Evolutionary conservation across 1,284 basidiomycete genomes (phyloP), one percentile per base, ranked within the genome.

Genomic region (Fistulinella cinereoalba): DNA sequence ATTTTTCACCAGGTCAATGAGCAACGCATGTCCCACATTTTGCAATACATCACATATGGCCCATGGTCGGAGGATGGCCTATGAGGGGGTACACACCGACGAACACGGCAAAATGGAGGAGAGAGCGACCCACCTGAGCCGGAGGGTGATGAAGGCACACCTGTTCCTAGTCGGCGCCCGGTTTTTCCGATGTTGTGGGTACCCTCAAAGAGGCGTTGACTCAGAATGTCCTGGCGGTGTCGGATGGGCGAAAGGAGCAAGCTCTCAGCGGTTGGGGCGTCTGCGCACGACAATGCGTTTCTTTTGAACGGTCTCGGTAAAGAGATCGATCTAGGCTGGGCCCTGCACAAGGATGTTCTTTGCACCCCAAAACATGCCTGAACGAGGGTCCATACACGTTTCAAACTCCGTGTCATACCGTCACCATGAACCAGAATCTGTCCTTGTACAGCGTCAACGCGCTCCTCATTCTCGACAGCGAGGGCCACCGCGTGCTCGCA

Each of bases 401-500:
- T 58, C 46, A 61, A 62, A 61, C 58, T 60, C 58, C 47, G 57
- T 37, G 24, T 12, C 13, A 19, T 15, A 9, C 19, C 9, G 5
- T 19, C 19, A 15, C 41, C 31, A 67, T 67, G 76, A 97, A 96
- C 65, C 73, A n/a, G n/a, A n/a, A n/a, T n/a, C n/a, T 96, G 46
- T 86, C 90, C 3, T 75, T 97, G 38, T 94, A 96, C 72, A 85
- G 85, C 56, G 76, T 94, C 48, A 80, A 86, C 37, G 91, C 88
- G 7, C 90, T 99, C 67, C 70, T 99, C 56, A 83, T 98, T 60
- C 83, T 98, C 57, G 97, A 99, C 75, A 77, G 84, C 28, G 95
- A 98, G 57, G 95, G 95, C 15, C 87, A 94, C 67, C 88, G 96
- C 47, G 88, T 99, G 18, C 77, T 99, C 13, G 89, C 95, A 25